These are phyloP conservation scores for Periconia sp. DNA, from an alignment of 2,329 filamentous ascomycete species.

Conservation along the genomic window DNA sequence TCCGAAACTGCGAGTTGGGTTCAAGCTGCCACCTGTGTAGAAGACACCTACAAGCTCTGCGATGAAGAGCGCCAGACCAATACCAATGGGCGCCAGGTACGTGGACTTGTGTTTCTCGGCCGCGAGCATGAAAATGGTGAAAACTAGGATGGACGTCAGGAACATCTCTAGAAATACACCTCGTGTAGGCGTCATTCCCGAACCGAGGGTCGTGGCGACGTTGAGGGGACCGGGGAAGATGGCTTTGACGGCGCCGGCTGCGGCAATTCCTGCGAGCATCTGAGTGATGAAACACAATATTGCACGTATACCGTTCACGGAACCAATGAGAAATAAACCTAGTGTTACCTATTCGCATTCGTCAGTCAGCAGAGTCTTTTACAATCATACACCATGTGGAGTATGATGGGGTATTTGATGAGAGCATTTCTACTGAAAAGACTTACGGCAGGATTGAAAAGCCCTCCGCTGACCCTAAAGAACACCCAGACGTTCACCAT, in stretches of 20 bases:
- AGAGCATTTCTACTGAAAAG: background rate
- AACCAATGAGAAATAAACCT: slow-evolving; percentile 39
- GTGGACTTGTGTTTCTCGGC: slow-evolving; percentile 74
- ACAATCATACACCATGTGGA: background rate
- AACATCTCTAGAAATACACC: slow-evolving; percentile 47
- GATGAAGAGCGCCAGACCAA: slow-evolving; percentile 71
- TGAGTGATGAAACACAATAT: slow-evolving; percentile 37
- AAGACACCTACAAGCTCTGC: slow-evolving; percentile 52
- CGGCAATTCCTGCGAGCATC: slow-evolving; percentile 40
- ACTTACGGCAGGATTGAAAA: slow-evolving; percentile 46
- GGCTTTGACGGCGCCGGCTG: slow-evolving; percentile 37
- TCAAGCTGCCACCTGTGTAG: slow-evolving; percentile 48
- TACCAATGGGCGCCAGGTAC: slow-evolving; percentile 70
- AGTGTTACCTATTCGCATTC: slow-evolving; percentile 33
- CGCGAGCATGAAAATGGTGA: slow-evolving; percentile 61
- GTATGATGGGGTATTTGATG: background rate
- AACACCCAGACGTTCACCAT: slow-evolving; percentile 47
- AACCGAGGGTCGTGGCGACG: slow-evolving; percentile 40
- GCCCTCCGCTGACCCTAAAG: slow-evolving; percentile 41
- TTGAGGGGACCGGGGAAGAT: slow-evolving; percentile 38
- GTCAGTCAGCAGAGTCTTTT: background rate
- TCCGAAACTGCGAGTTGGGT: slow-evolving; percentile 46
- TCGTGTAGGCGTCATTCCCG: slow-evolving; percentile 28
- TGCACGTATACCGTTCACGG: slow-evolving; percentile 26
- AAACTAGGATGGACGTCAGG: slow-evolving; percentile 42